A percentile compares a stretch with the other conserved stretches of the same genome.
Evolutionary conservation across 345 rosid genomes (phyloP).

Genomic region (Raphanus raphanistrum): DNA sequence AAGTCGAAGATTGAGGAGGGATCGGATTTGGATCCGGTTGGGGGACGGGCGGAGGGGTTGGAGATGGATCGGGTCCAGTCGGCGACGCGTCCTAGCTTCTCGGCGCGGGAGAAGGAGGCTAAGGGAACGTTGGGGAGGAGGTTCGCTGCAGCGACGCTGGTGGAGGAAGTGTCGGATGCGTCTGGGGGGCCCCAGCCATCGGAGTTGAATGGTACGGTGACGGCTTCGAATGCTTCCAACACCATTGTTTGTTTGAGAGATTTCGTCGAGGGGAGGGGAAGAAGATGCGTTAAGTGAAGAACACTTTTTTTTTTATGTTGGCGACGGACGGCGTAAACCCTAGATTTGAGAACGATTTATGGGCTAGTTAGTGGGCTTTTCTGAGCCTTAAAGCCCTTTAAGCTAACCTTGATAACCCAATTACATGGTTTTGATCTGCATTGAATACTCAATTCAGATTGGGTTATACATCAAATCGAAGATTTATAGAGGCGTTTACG

Average conservation of each 20-base stretch:
- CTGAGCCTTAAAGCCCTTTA: not conserved
- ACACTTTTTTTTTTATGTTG: not conserved
- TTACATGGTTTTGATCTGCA: not conserved
- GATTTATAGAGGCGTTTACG: not conserved
- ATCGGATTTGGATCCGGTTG: constrained; percentile 41
- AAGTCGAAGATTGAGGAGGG: constrained; percentile 65
- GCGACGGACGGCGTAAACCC: constrained; percentile 15
- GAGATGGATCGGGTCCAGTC: constrained; percentile 75
- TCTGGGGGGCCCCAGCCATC: constrained; percentile 95
- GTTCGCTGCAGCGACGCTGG: constrained; percentile 43
- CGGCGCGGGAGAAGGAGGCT: constrained; percentile 89
- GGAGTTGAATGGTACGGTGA: constrained; percentile 82
- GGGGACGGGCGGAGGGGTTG: constrained; percentile 41
- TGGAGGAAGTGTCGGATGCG: constrained; percentile 32
- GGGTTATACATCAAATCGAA: not conserved
- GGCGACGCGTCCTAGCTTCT: constrained; percentile 90
- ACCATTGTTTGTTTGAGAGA: constrained; percentile 26
- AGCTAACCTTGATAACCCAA: not conserved
- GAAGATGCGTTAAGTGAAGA: not conserved
- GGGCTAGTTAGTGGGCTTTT: constrained; percentile 25
- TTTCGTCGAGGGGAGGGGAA: constrained; percentile 10
- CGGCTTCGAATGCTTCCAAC: constrained; percentile 64
- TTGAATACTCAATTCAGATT: not conserved
- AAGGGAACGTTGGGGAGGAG: constrained; percentile 68
- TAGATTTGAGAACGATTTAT: constrained; percentile 1